Base-by-base conservation (phyloP, 2,329 filamentous ascomycete genomes). In the Biscogniauxia sp. region DNA sequence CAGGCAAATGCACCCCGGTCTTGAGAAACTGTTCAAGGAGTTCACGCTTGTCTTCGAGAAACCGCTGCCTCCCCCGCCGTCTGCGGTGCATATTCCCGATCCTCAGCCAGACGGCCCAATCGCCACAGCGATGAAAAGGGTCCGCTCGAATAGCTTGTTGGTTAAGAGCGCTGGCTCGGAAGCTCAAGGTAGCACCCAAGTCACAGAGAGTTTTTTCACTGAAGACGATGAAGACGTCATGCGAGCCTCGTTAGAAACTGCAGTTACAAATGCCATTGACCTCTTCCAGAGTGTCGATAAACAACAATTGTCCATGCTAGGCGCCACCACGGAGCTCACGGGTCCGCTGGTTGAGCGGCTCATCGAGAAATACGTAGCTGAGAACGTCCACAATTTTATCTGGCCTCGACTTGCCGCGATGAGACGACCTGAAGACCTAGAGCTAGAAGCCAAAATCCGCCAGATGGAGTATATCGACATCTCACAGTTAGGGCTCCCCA, bases 281-380 rank as follows among this genome's bases (percentile, higher is more conserved):
- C 82, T 98, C 1, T 99, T 99, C 67, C 94, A 98, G 70, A 88
- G 88, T 61, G 94, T 99, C 5, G 95, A 99, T 73, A 97, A 97
- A 74, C 92, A 96, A 70, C 95, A 98, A 70, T 80, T 99, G 26
- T 97, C 94, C 2, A 82, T 96, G 41, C 82, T 99, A 4, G 95
- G 93, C 19, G 91, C 93, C 4, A 97, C 93, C 1, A 99, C 96
- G 1, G 93, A 97, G 72, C 79, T 99, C 56, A 98, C 95, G 0
- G 94, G 95, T 0, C 92, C 93, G 1, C 79, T 96, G 8, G 93
- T 99, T 1, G 96, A 99, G 77, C 88, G 91, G 63, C 82, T 99
- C 69, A 97, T 99, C 66, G 95, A 99, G 76, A 88, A 93, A 54
- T 97, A 99, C 76, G 88, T 99, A 51, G 87, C 92, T 0, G 95